These are phyloP conservation scores for Lippia alba DNA, from an alignment of 305 asterid species.

Conservation along the genomic window DNA sequence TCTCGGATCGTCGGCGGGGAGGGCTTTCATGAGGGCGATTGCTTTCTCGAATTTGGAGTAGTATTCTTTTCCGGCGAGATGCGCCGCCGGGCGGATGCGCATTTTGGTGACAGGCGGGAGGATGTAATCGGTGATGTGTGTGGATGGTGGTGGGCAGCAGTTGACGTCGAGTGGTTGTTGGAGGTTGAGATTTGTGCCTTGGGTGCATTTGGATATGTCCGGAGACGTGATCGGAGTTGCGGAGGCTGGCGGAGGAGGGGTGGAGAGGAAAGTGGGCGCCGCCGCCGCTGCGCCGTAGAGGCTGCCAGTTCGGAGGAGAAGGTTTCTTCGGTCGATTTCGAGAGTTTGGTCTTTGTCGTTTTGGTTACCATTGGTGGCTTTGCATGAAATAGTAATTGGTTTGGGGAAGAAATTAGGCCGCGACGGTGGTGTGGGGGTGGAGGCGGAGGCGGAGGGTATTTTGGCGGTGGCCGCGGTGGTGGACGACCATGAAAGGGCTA, in stretches of 20 bases:
- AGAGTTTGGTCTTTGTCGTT: not conserved
- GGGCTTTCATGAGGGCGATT: constrained; percentile 48
- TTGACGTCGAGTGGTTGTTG: constrained; percentile 41
- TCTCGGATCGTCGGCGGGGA: constrained; percentile 53
- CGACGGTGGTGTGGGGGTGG: not conserved
- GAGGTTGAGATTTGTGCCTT: constrained; percentile 44
- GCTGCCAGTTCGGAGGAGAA: constrained; percentile 53
- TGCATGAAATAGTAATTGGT: constrained; percentile 33
- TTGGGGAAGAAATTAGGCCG: constrained; percentile 8
- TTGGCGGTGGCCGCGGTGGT: constrained; percentile 17
- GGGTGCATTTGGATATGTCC: constrained; percentile 43
- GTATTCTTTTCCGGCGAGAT: constrained; percentile 42
- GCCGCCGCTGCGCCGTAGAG: constrained; percentile 45
- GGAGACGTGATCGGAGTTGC: constrained; percentile 52
- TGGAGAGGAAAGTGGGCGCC: constrained; percentile 24
- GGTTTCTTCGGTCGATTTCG: constrained; percentile 42
- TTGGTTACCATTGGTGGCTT: constrained; percentile 15
- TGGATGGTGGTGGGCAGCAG: constrained; percentile 49
- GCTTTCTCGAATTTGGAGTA: constrained; percentile 48
- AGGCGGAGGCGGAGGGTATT: not conserved
- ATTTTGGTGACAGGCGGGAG: constrained; percentile 40
- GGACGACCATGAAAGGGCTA: constrained; percentile 37
- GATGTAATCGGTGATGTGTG: constrained; percentile 36
- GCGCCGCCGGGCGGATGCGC: constrained; percentile 53
- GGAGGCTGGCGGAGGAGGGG: constrained; percentile 13